Evolutionary conservation across 768 basidiomycete species (phyloP), one percentile per base, ranked within the genome.

Genomic region (Agaricus sinodeliciosus): DNA sequence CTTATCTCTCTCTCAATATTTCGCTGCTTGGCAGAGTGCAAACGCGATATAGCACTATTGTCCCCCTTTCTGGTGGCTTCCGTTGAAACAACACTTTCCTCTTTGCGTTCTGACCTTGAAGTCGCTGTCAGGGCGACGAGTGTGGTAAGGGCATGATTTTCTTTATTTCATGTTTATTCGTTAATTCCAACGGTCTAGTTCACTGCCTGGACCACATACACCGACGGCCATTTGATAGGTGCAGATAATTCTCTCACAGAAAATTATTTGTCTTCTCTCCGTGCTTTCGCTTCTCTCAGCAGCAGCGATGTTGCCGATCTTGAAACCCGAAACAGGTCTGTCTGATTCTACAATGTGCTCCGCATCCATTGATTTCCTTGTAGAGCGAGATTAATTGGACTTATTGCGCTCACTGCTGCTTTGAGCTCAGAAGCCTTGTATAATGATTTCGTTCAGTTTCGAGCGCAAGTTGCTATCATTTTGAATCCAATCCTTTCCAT

Each of bases 141-240:
- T 62, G 81, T 93, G 49, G 92, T 92, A 65, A 60, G 88, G 77
- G 5, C 16, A 19, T 44, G 4, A 52, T 55, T 31, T 47, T 15
- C 22, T 25, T 37, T n/a, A n/a, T n/a, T 19, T 47, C 39, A 53
- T 49, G 19, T 19, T 36, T 26, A 35, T 25, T 35, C 18, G 9
- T 43, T 27, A n/a, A 44, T 19, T 11, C 16, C 7, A 2, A 18
- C 37, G 4, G n/a, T 15, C n/a, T 28, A 94, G 87, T 92, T 95
- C 61, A 89, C 86, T 3, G 86, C 91, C 1, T 97, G 91, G 87
- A 86, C 87, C 16, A 94, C 93, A 13, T 96, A 85, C 59, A 92
- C 94, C 18, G 87, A 94, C 59, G 91, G 92, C 0, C 83, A 84
- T 49, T 72, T 88, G 37, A 82, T 94, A 57, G 90, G 88, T 25